Evolutionary conservation across 495 filamentous ascomycete genomes (phyloP).

Genomic region (Penicillium angulare): DNA sequence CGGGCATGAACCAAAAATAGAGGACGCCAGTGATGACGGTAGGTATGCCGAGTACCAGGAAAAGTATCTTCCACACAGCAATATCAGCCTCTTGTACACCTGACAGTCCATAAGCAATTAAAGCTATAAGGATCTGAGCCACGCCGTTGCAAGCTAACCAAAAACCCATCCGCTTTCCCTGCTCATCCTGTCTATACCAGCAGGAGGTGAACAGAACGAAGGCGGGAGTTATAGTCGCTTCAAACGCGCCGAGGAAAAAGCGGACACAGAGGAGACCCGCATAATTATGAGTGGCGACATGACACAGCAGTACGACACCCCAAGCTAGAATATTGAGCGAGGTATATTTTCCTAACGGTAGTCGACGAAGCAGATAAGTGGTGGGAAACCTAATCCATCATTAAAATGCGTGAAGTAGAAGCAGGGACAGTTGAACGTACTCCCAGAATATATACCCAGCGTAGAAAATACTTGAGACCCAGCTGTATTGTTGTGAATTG

Average conservation of each 20-base stretch:
- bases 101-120: too few species aligned
- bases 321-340: conserved; percentile 51
- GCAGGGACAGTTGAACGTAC: too few species aligned
- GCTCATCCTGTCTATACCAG: conserved; percentile 58
- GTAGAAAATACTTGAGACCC: conserved; percentile 39
- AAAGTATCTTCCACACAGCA: too few species aligned
- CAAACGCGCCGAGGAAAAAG: conserved; percentile 55
- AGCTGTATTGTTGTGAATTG: conserved; percentile 38
- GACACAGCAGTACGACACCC: conserved; percentile 49
- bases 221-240: conserved; percentile 56
- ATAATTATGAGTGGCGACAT: conserved; percentile 42
- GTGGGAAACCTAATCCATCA: too few species aligned
- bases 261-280: conserved; percentile 48
- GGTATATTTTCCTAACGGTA: conserved; percentile 56
- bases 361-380: conserved; percentile 50
- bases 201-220: conserved; percentile 56
- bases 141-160: conserved; percentile 62
- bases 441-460: conserved; percentile 2
- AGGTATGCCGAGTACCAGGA: conserved; percentile 58
- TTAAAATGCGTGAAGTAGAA: too few species aligned
- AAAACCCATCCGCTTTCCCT: conserved; percentile 48
- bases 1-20: conserved; percentile 42
- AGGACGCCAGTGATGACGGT: conserved; percentile 38
- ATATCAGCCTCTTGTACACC: too few species aligned
- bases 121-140: too few species aligned